A percentile compares a stretch with the other conserved stretches of the same genome.
Conservation (phyloP, 352 stramenopile genomes). For the Phytopythium delawarense region DNA sequence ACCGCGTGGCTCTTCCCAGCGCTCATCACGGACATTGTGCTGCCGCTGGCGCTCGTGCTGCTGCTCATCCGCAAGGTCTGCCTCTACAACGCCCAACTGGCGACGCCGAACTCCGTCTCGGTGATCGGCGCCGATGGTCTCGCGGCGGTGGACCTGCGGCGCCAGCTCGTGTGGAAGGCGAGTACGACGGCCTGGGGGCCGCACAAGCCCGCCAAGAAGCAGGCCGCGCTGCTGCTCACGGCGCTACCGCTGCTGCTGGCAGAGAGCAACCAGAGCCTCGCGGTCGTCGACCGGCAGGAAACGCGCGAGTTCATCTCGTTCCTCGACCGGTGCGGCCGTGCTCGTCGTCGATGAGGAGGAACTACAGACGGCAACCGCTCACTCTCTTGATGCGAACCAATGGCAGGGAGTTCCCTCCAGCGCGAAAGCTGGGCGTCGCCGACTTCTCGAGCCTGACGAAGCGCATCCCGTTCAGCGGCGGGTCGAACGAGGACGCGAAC, state of each 20-base stretch:
- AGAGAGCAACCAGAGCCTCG: slow-evolving; percentile 51
- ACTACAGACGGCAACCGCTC: not conserved
- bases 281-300: slow-evolving; percentile 48
- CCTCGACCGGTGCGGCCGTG: slow-evolving; percentile 23
- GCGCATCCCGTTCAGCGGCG: slow-evolving; percentile 31
- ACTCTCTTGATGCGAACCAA: not conserved
- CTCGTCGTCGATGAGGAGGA: not conserved
- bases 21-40: slow-evolving; percentile 62
- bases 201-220: not conserved
- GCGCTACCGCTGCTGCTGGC: slow-evolving; percentile 52
- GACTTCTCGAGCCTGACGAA: slow-evolving; percentile 32
- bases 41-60: slow-evolving; percentile 55
- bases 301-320: slow-evolving; percentile 40
- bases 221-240: slow-evolving; percentile 35
- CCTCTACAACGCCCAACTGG: slow-evolving; percentile 40
- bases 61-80: slow-evolving; percentile 57
- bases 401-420: slow-evolving; percentile 40
- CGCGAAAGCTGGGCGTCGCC: slow-evolving; percentile 40
- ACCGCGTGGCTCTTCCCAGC: slow-evolving; percentile 59
- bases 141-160: not conserved
- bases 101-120: slow-evolving; percentile 8
- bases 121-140: not conserved
- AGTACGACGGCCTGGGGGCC: not conserved
- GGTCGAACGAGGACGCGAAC: slow-evolving; percentile 34
- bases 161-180: not conserved